A percentile compares a stretch with the other conserved stretches of the same genome.
Conservation (phyloP, 257 asterid genomes). For the Capsicum rhomboideum region DNA sequence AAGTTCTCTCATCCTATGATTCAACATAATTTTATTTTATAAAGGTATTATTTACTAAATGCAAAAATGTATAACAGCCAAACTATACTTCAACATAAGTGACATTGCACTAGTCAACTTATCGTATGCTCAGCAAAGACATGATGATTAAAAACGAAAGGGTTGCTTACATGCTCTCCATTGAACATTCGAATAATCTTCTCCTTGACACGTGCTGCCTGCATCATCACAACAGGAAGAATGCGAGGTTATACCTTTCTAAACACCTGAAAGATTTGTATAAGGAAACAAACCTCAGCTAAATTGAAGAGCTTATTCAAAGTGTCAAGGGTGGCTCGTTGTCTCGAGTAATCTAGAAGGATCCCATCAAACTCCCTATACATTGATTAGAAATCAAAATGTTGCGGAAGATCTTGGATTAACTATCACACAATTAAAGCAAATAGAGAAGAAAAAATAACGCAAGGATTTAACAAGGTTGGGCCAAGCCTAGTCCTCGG, state of each 20-base stretch:
- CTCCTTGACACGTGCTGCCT: slow-evolving; percentile 83
- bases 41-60: not conserved
- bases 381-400: not conserved
- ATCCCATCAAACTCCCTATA: slow-evolving; percentile 77
- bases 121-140: not conserved
- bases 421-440: not conserved
- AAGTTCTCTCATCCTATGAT: not conserved
- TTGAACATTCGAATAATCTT: slow-evolving; percentile 78
- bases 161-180: slow-evolving; percentile 75
- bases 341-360: slow-evolving; percentile 86
- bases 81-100: not conserved
- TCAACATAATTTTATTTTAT: not conserved
- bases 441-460: not conserved
- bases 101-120: not conserved
- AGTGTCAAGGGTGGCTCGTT: slow-evolving; percentile 66
- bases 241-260: not conserved
- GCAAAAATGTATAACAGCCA: not conserved
- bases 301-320: slow-evolving; percentile 52
- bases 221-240: slow-evolving; percentile 18
- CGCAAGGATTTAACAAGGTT: not conserved
- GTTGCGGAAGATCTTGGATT: not conserved
- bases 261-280: not conserved
- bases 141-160: not conserved
- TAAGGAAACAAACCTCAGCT: slow-evolving; percentile 60
- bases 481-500: not conserved